These are phyloP conservation scores for Pulicaria dysenterica DNA, from an alignment of 129 eudicot genomes.

Conservation along the genomic window DNA sequence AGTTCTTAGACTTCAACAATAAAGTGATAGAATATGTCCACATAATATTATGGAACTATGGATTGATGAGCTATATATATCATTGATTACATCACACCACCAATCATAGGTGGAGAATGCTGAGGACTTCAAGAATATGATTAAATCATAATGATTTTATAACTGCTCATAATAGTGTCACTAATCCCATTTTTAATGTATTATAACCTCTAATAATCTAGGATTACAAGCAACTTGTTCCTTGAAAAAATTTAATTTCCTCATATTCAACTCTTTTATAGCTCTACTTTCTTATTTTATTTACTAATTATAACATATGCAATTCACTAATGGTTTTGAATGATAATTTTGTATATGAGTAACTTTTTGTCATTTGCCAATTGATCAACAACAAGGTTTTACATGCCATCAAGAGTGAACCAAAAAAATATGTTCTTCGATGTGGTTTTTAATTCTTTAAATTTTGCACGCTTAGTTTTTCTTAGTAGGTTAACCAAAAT, in stretches of 20 bases:
- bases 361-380: too few species aligned
- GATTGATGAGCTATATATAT: slow-evolving; percentile 21
- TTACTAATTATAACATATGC: too few species aligned
- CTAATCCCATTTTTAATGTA: neutral
- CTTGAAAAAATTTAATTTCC: neutral
- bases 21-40: slow-evolving; percentile 9
- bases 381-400: too few species aligned
- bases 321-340: too few species aligned
- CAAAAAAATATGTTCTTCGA: too few species aligned
- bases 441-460: too few species aligned
- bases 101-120: slow-evolving; percentile 29
- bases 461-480: too few species aligned
- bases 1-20: neutral
- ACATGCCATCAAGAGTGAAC: too few species aligned
- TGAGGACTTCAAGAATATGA: neutral
- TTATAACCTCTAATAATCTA: neutral
- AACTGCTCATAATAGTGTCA: slow-evolving; percentile 5
- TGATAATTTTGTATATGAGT: too few species aligned
- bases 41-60: slow-evolving; percentile 26
- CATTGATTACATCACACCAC: slow-evolving; percentile 19
- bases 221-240: neutral
- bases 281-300: too few species aligned
- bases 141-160: slow-evolving; percentile 17
- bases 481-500: too few species aligned
- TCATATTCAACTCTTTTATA: too few species aligned